Evolutionary conservation across 352 stramenopile species (phyloP).

Genomic region (Pythium scleroteichum): DNA sequence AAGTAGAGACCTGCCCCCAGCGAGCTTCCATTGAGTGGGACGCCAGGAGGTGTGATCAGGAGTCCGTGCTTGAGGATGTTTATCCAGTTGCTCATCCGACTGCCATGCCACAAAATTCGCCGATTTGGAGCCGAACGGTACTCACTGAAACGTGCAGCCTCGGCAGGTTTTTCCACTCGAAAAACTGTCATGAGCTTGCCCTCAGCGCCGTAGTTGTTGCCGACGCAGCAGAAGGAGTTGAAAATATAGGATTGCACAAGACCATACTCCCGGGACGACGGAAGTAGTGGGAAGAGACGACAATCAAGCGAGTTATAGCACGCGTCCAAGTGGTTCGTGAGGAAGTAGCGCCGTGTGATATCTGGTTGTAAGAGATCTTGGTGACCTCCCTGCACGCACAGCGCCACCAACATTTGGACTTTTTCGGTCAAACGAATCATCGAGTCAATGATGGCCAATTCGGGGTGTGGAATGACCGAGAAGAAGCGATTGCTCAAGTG

Average conservation of each 20-base stretch:
- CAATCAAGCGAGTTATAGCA: constrained; percentile 60
- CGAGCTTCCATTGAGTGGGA: constrained; percentile 68
- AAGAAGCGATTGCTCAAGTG: constrained; percentile 69
- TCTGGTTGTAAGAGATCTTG: constrained; percentile 33
- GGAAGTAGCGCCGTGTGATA: constrained; percentile 38
- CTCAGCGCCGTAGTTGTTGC: constrained; percentile 43
- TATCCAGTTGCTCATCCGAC: constrained; percentile 77
- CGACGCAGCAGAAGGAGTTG: constrained; percentile 65
- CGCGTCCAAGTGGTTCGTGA: constrained; percentile 63
- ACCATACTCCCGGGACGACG: constrained; percentile 46
- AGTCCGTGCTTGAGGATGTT: constrained; percentile 82
- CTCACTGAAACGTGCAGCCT: constrained; percentile 52
- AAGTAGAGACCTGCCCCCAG: constrained; percentile 90
- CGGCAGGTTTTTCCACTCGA: constrained; percentile 51
- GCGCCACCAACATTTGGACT: constrained; percentile 54
- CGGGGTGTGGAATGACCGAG: constrained; percentile 60
- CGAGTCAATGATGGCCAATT: constrained; percentile 58
- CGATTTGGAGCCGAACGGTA: constrained; percentile 54
- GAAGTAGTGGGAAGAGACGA: constrained; percentile 43
- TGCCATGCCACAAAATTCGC: constrained; percentile 88
- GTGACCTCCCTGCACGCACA: constrained; percentile 44
- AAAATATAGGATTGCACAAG: constrained; percentile 69
- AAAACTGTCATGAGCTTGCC: constrained; percentile 61
- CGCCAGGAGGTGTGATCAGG: constrained; percentile 75
- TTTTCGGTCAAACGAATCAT: constrained; percentile 70